Conservation (phyloP, 495 filamentous ascomycete genomes). For the Paragyromitra xinjiangensis region DNA sequence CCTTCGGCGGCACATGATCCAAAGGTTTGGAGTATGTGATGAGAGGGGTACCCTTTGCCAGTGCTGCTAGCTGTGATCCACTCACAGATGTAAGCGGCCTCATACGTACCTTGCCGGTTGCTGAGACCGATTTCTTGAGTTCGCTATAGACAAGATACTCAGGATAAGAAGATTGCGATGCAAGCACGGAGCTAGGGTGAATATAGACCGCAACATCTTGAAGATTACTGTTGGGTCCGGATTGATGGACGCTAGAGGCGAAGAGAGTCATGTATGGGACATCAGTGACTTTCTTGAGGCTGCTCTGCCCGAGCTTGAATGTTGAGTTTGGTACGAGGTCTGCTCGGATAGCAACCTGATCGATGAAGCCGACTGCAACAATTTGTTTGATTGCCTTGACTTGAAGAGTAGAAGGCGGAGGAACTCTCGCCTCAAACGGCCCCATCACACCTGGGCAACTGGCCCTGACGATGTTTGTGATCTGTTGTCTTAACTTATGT, state of each 20-base stretch:
- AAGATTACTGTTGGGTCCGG: conserved; percentile 41
- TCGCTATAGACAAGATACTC: conserved; percentile 87
- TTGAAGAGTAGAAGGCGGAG: conserved; percentile 75
- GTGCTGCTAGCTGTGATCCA: conserved; percentile 75
- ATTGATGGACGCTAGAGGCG: conserved; percentile 64
- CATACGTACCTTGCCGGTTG: conserved; percentile 77
- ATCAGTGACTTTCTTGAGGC: conserved; percentile 75
- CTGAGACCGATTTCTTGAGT: conserved; percentile 71
- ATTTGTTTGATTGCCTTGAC: conserved; percentile 88
- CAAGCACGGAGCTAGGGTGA: conserved; percentile 82
- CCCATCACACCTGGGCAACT: conserved; percentile 76
- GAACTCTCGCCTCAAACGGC: conserved; percentile 68
- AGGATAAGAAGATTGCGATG: conserved; percentile 76
- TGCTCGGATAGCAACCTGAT: conserved; percentile 92
- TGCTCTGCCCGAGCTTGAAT: conserved; percentile 72
- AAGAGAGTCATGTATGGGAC: conserved; percentile 90
- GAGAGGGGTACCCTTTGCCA: conserved; percentile 87
- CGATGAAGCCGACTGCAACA: conserved; percentile 90
- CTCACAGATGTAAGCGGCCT: conserved; percentile 82
- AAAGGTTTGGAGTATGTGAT: conserved; percentile 88
- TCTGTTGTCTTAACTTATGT: conserved; percentile 79
- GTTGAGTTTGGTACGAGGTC: conserved; percentile 81
- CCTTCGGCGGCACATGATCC: conserved; percentile 70
- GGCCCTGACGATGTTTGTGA: conserved; percentile 77
- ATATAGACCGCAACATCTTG: conserved; percentile 75